Conservation (phyloP, 148 eudicot species). For the Gaultheria prostrata region DNA sequence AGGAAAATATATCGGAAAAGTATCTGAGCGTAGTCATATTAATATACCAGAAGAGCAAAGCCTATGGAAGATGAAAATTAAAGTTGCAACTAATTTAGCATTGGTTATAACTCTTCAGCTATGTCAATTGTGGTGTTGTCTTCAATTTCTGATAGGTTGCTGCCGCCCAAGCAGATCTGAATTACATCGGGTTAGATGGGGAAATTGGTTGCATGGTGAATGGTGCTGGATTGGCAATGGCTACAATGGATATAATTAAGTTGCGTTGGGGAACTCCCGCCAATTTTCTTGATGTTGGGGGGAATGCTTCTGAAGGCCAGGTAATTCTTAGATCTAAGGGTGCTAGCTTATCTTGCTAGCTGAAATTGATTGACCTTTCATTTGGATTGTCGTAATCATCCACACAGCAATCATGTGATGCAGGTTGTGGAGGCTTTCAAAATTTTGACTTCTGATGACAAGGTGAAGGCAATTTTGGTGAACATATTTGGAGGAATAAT, state of each 20-base stretch:
- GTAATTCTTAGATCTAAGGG: conserved; percentile 27
- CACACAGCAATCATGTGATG: conserved; percentile 1
- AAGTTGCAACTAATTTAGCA: neutral
- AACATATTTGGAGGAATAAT: conserved; percentile 99
- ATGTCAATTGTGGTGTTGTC: neutral
- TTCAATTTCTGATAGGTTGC: conserved; percentile 53
- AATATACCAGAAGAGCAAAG: neutral
- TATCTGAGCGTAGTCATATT: neutral
- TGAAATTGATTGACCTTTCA: neutral
- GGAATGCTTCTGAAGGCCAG: conserved; percentile 94
- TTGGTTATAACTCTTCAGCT: neutral
- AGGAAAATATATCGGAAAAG: neutral
- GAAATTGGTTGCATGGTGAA: conserved; percentile 99
- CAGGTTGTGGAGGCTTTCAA: conserved; percentile 89
- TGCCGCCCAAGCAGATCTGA: conserved; percentile 92
- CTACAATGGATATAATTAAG: conserved; percentile 98
- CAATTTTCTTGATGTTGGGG: conserved; percentile 97
- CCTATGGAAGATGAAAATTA: conserved; percentile 6
- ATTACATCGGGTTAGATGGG: conserved; percentile 96
- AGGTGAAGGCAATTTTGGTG: conserved; percentile 93
- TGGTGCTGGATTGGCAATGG: conserved; percentile 99
- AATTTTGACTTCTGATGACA: conserved; percentile 92
- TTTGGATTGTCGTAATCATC: neutral
- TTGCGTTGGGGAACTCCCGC: conserved; percentile 97
- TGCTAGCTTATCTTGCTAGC: conserved; percentile 11